Conservation (phyloP, 176 grass and related monocot genomes). For the Oryza meridionalis region DNA sequence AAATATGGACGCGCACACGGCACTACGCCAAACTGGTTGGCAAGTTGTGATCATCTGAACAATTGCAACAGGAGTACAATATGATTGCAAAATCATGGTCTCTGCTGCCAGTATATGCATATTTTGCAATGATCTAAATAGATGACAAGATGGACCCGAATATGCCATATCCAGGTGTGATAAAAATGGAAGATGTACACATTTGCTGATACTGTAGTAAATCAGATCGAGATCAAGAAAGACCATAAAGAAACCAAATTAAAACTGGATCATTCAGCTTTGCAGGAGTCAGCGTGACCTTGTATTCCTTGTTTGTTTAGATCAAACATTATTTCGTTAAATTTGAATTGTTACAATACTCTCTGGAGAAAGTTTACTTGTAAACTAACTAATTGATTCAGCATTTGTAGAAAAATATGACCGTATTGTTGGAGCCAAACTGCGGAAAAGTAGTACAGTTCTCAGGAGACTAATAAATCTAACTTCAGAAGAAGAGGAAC, state of each 20-base stretch:
- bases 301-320: neutral
- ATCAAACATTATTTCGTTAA: slow-evolving; percentile 2
- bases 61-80: neutral
- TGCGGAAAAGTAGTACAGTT: slow-evolving; percentile 1
- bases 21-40: neutral
- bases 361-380: neutral
- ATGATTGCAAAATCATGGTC: neutral
- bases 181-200: neutral
- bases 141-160: neutral
- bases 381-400: neutral
- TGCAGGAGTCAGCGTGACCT: neutral
- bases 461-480: neutral
- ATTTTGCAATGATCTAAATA: neutral
- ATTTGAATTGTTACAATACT: neutral
- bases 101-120: neutral
- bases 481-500: neutral
- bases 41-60: neutral
- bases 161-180: neutral
- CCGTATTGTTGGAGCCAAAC: neutral
- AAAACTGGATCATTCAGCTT: neutral
- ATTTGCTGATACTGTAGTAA: neutral
- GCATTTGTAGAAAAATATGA: neutral
- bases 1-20: no score
- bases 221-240: neutral
- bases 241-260: neutral